A percentile compares a stretch with the other conserved stretches of the same genome.
phyloP scores from a whole-genome alignment of 352 stramenopile species.

The Phytophthora macrochlamydospora region DNA sequence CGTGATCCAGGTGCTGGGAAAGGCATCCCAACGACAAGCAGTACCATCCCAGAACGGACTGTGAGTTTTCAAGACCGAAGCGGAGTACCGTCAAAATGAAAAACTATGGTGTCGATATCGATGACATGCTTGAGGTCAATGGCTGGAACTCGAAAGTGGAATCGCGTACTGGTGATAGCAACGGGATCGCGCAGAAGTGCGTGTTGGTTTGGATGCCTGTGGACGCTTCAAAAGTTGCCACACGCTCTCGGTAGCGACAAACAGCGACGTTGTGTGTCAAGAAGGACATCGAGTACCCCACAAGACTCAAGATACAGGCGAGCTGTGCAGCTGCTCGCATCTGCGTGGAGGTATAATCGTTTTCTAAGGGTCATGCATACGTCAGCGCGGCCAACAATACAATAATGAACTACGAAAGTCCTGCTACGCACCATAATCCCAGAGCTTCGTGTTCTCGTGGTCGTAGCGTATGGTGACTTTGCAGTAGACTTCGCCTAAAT shows the following conservation, averaged over 20 bases:
- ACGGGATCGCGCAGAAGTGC: constrained; percentile 27
- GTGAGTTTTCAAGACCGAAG: too few species aligned
- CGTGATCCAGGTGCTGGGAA: too few species aligned
- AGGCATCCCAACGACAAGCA: too few species aligned
- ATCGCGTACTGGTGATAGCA: constrained; percentile 23
- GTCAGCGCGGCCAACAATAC: too few species aligned
- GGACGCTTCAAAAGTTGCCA: constrained; percentile 23
- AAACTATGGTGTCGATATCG: background rate
- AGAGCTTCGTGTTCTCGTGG: constrained; percentile 41
- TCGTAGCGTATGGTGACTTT: constrained; percentile 36
- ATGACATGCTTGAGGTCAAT: background rate
- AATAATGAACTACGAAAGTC: too few species aligned
- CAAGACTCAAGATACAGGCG: constrained; percentile 56
- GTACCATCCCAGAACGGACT: too few species aligned
- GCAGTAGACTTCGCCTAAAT: constrained; percentile 47
- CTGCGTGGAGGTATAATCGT: constrained; percentile 38
- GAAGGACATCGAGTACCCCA: constrained; percentile 62
- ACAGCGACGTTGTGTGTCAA: constrained; percentile 33
- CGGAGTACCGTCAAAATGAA: too few species aligned
- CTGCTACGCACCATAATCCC: constrained; percentile 42
- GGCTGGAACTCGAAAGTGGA: background rate
- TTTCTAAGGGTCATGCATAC: constrained; percentile 9
- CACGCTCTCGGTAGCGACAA: constrained; percentile 12
- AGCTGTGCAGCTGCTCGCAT: constrained; percentile 51
- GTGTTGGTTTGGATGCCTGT: constrained; percentile 20